Percentiles rank a stretch among this genome's conserved stretches.
Evolutionary conservation across 2,329 filamentous ascomycete species (phyloP).

Genomic region (Penicillium sp.): DNA sequence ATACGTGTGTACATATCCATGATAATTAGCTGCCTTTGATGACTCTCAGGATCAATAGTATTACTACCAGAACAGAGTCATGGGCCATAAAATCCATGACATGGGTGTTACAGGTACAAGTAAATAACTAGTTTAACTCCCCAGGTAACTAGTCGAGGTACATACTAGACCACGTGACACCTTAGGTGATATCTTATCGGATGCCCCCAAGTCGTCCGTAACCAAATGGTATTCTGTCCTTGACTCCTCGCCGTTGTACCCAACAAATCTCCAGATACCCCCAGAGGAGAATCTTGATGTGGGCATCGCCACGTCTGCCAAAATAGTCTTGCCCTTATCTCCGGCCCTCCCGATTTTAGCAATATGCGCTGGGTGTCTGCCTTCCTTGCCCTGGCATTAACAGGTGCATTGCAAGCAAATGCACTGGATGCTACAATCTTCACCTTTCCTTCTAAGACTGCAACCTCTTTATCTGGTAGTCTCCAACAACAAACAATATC

Average conservation of each 20-base stretch:
- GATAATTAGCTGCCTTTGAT: too few relatives aligned
- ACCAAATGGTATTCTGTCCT: conserved; percentile 1
- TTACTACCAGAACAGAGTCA: not conserved
- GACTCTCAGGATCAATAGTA: not conserved
- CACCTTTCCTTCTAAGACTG: conserved; percentile 27
- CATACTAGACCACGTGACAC: conserved; percentile 1
- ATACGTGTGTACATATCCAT: not conserved
- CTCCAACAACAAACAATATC: conserved; percentile 17
- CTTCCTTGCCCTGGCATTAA: conserved; percentile 30
- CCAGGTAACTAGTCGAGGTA: not conserved
- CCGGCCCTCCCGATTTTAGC: conserved; percentile 4
- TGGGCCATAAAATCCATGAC: not conserved
- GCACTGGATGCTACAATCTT: conserved; percentile 38
- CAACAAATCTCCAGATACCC: not conserved
- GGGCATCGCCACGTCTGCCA: not conserved
- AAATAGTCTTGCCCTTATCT: not conserved
- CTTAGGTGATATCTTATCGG: conserved; percentile 11
- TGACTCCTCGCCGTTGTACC: not conserved
- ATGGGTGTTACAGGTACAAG: not conserved
- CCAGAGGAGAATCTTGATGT: not conserved
- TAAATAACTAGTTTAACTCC: too few relatives aligned
- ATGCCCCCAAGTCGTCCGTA: not conserved
- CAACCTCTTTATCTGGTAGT: not conserved
- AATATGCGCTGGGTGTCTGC: conserved; percentile 30
- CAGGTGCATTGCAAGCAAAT: conserved; percentile 27